phyloP scores from a whole-genome alignment of 495 filamentous ascomycete species.

The Neurospora sp. region DNA sequence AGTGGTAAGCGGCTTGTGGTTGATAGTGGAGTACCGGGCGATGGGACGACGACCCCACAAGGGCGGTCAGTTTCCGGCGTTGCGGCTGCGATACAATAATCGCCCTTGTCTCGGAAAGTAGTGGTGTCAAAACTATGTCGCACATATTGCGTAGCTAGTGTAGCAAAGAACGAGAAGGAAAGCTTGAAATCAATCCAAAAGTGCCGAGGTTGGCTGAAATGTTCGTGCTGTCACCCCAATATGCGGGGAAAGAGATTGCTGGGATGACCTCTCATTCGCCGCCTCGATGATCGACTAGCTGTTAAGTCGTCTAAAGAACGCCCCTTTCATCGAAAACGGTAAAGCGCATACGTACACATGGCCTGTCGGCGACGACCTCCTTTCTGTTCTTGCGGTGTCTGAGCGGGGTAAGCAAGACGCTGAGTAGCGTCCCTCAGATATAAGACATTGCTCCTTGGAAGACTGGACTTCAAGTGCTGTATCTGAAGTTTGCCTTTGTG shows the following conservation, averaged over 20 bases:
- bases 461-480: background rate
- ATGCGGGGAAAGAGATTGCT: background rate
- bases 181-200: background rate
- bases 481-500: background rate
- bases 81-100: background rate
- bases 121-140: background rate
- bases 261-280: background rate
- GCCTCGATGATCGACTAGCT: background rate
- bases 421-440: background rate
- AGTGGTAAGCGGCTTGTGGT: constrained; percentile 2
- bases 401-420: background rate
- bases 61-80: background rate
- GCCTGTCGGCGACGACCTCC: background rate
- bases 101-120: background rate
- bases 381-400: background rate
- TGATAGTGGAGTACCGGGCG: background rate
- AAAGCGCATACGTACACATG: background rate
- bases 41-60: background rate
- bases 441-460: background rate
- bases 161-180: background rate
- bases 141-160: background rate
- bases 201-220: background rate
- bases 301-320: background rate
- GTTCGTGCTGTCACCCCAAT: background rate
- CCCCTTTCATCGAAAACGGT: background rate